Evolutionary conservation across 2,329 filamentous ascomycete genomes (phyloP), one percentile per base, ranked within the genome.

Genomic region (Fusarium cyanostomum): DNA sequence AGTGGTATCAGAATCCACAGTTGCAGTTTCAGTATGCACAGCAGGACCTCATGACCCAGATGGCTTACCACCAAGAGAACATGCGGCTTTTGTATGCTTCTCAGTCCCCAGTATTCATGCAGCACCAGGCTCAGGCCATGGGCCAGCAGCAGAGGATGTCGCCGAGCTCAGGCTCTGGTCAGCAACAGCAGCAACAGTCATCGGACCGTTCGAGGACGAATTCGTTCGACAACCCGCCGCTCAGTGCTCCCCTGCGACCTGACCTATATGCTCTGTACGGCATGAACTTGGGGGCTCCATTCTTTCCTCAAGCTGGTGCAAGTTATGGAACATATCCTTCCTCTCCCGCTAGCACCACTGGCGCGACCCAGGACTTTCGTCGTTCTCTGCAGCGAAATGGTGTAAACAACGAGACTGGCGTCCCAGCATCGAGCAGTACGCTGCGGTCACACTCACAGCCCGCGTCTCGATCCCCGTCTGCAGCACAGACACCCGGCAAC

Each of bases 371-470:
- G 27, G 87, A 89, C 59, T 84, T 83, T 65, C 81, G 86, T 62
- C 80, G 86, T 48, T 81, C 84, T 42, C 75, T 86, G 51, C 85
- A 89, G 63, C 79, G 86, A 68, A 83, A 84, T 2, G 77, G 79
- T 9, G 75, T 79, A 21, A 77, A 80, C 13, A 82, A 80, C 21
- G 85, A 88, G 31, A 73, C 80, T 12, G 80, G 79, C 9, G 70
- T 77, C 15, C 74, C 79, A 33, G 75, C 80, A 48, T 79, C 84
- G 24, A 84, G 79, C 52, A 84, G 86, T 65, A 79, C 85, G n/a
- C 73, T 87, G 59, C 81, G 87, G 62, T 89, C 87, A 24, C 87
- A 89, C 71, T 89, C 87, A n/a, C 87, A 89, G 71, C 87, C 87
- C 21, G 86, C 86, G 3, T 82, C 84, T 30, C 79, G 85, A 27